These are phyloP conservation scores for Candida michaelii DNA, from an alignment of 805 yeast genomes.

Conservation along the genomic window DNA sequence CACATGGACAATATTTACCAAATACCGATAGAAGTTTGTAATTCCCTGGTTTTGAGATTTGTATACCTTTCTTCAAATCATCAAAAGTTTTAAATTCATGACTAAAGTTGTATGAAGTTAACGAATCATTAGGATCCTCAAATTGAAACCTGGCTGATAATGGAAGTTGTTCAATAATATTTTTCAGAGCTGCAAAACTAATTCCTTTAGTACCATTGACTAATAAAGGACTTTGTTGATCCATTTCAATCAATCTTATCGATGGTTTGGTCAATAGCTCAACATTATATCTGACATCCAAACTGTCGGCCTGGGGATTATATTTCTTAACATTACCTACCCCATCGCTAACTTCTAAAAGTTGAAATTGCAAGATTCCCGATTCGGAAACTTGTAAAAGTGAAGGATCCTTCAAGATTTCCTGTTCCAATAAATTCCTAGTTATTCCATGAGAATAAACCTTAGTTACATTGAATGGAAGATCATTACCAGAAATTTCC, in stretches of 20 bases:
- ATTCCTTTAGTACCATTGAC: slow-evolving; percentile 19
- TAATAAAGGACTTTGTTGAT: slow-evolving; percentile 22
- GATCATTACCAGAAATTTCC: slow-evolving; percentile 8
- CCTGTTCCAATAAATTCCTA: slow-evolving; percentile 37
- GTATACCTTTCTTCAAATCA: slow-evolving; percentile 30
- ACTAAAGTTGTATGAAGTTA: slow-evolving; percentile 22
- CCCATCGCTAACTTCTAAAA: slow-evolving; percentile 31
- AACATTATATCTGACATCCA: slow-evolving; percentile 32
- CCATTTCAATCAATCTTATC: slow-evolving; percentile 22
- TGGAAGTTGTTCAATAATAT: slow-evolving; percentile 46
- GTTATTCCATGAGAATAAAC: slow-evolving; percentile 19
- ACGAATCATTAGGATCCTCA: slow-evolving; percentile 21
- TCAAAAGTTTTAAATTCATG: slow-evolving; percentile 22
- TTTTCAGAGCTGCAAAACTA: slow-evolving; percentile 15
- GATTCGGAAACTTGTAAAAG: slow-evolving; percentile 21
- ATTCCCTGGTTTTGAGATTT: slow-evolving; percentile 60
- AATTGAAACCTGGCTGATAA: slow-evolving; percentile 37
- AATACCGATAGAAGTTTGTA: slow-evolving; percentile 55
- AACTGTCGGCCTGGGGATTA: slow-evolving; percentile 37
- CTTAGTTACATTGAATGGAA: slow-evolving; percentile 12
- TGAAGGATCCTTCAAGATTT: slow-evolving; percentile 28
- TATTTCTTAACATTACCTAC: slow-evolving; percentile 33
- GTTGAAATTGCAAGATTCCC: slow-evolving; percentile 32
- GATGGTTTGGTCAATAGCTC: slow-evolving; percentile 27
- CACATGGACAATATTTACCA: slow-evolving; percentile 68